Base-by-base conservation (phyloP, 768 basidiomycete species). In the Thelephora aurantiotincta region DNA sequence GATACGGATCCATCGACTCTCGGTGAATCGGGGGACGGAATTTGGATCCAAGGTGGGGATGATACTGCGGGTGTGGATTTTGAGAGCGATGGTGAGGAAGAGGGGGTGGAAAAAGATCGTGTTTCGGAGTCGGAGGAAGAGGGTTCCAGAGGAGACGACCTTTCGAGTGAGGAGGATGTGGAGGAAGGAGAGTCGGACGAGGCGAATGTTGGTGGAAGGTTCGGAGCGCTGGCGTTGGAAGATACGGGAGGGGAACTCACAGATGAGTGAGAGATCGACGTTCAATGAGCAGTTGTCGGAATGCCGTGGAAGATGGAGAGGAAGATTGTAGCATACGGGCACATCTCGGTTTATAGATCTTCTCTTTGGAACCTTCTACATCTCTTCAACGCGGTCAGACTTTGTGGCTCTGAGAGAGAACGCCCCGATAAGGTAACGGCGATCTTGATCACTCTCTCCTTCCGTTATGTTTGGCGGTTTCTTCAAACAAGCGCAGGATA, bases 31-130 rank as follows among this genome's bases (percentile, higher is more conserved):
- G 68, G 61, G 9, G 54, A 60, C 35, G 80, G 83, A 1, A 73
- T 84, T 50, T 82, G 80, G 80, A 68, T 82, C 45, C 66, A 67
- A 43, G 61, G 64, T 30, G 55, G 33, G 5, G 47, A n/a, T 23
- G 55, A 52, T 18, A 43, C 44, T 19, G 48, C 50, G 7, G 51
- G 50, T 23, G 56, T 58, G 35, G 52, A 49, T 34, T 34, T 11
- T 14, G 51, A 54, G 16, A 47, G 50, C 1, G 64, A 62, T 47
- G 57, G 55, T 2, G 56, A 65, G 67, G 48, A 57, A 65, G 44
- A 61, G 60, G 33, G 49, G 50, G 19, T 41, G 38, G 18, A 16
- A 36, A 5, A 34, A 11, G 45, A 44, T 23, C 18, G 18, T 6
- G 38, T 19, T 26, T 34, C 7, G 33, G 43, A n/a, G n/a, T 44